These are phyloP conservation scores for Lactarius indigo DNA, from an alignment of 768 basidiomycete genomes.

Conservation along the genomic window DNA sequence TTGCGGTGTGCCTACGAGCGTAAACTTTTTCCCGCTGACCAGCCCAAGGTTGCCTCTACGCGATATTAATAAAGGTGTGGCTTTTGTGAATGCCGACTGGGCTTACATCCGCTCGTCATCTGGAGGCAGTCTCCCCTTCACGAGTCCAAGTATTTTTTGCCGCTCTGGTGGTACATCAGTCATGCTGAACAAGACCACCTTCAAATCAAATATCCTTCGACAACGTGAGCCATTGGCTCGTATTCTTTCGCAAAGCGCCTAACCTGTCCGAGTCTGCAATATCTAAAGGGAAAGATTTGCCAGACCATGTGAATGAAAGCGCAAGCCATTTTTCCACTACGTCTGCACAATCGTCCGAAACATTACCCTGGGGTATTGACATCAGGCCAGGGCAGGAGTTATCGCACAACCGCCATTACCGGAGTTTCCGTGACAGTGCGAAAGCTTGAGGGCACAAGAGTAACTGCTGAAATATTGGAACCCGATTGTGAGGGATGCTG, in stretches of 20 bases:
- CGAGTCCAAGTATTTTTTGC: constrained; percentile 84
- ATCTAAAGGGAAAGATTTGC: constrained; percentile 59
- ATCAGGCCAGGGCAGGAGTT: neutral
- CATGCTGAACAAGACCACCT: constrained; percentile 57
- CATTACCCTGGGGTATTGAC: neutral
- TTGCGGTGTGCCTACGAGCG: constrained; percentile 81
- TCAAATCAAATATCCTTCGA: constrained; percentile 75
- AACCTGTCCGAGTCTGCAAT: constrained; percentile 80
- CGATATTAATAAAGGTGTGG: constrained; percentile 2
- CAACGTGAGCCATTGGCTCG: neutral
- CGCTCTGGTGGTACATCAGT: constrained; percentile 80
- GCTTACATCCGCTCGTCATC: constrained; percentile 65
- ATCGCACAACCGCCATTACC: constrained; percentile 4
- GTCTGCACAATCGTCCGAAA: neutral
- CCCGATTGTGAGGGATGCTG: neutral
- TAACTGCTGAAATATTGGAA: neutral
- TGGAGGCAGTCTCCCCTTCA: constrained; percentile 76
- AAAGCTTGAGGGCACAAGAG: neutral
- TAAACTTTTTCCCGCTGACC: constrained; percentile 66
- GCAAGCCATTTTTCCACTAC: constrained; percentile 48
- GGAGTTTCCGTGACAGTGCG: neutral
- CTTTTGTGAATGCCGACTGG: constrained; percentile 1
- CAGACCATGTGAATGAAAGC: constrained; percentile 69
- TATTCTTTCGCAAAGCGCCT: neutral
- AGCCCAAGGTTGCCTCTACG: constrained; percentile 58